Percentiles rank a stretch among this genome's conserved stretches.
phyloP scores from a whole-genome alignment of 2,329 filamentous ascomycete genomes.

The Diaporthe citri region DNA sequence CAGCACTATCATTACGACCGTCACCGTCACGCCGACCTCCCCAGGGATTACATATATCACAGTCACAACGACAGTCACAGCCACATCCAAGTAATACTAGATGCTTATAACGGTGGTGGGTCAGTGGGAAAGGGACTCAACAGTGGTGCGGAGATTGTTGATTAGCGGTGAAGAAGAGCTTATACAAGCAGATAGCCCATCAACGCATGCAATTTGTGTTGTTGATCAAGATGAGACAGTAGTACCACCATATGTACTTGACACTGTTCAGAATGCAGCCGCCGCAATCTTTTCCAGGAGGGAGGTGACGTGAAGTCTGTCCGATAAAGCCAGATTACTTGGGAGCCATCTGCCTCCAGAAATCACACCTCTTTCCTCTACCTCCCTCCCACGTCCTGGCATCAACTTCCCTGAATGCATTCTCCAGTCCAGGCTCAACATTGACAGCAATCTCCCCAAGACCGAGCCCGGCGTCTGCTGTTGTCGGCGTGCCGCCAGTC shows the following conservation, averaged over 20 bases:
- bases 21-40: background rate
- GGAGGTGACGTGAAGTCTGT: background rate
- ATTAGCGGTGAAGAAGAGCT: background rate
- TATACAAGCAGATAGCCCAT: background rate
- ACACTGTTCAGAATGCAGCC: background rate
- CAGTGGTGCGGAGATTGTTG: background rate
- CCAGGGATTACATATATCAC: background rate
- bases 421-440: slow-evolving; percentile 1
- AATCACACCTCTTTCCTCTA: background rate
- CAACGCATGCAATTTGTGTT: background rate
- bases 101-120: too few relatives aligned
- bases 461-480: background rate
- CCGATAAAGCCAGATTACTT: background rate
- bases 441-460: background rate
- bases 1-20: background rate
- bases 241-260: background rate
- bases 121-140: background rate
- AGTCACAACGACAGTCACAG: background rate
- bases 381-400: slow-evolving; percentile 9
- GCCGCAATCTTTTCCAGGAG: background rate
- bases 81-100: background rate
- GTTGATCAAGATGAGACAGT: background rate
- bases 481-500: background rate
- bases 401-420: slow-evolving; percentile 13
- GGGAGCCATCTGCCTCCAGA: slow-evolving; percentile 15